A percentile compares a stretch with the other conserved stretches of the same genome.
Conservation (phyloP, 768 basidiomycete genomes). For the Tremella fuciformis region DNA sequence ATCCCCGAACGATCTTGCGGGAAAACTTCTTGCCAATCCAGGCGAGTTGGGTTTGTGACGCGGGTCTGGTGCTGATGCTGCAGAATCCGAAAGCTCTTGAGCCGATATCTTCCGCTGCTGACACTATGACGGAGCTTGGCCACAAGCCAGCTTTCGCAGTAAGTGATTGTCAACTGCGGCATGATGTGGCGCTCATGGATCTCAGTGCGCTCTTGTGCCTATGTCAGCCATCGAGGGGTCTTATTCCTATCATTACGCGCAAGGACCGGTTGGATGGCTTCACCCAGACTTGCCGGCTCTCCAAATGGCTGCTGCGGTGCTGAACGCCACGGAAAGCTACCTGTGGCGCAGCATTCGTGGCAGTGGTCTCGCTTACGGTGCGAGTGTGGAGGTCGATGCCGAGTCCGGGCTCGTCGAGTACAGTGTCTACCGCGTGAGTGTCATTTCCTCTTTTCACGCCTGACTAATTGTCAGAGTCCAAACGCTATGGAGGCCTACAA, state of each 20-base stretch:
- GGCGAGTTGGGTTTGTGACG: constrained; percentile 55
- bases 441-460: not conserved
- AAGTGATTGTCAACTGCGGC: constrained; percentile 15
- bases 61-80: not conserved
- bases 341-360: constrained; percentile 93
- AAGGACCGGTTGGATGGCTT: constrained; percentile 72
- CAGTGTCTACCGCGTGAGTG: constrained; percentile 63
- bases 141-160: constrained; percentile 71
- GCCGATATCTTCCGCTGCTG: constrained; percentile 64
- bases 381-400: constrained; percentile 67
- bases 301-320: constrained; percentile 74
- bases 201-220: constrained; percentile 76
- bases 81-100: not conserved
- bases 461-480: constrained; percentile 29
- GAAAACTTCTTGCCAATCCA: constrained; percentile 68
- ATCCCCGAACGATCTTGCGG: constrained; percentile 71
- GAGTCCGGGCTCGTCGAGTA: constrained; percentile 77
- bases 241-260: constrained; percentile 73
- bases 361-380: constrained; percentile 92
- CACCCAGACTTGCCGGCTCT: constrained; percentile 83
- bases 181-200: constrained; percentile 4
- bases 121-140: constrained; percentile 74
- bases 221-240: constrained; percentile 93
- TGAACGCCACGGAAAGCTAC: constrained; percentile 91
- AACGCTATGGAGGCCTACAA: constrained; percentile 65